phyloP scores from a whole-genome alignment of 129 eudicot species.

The Centella asiatica region DNA sequence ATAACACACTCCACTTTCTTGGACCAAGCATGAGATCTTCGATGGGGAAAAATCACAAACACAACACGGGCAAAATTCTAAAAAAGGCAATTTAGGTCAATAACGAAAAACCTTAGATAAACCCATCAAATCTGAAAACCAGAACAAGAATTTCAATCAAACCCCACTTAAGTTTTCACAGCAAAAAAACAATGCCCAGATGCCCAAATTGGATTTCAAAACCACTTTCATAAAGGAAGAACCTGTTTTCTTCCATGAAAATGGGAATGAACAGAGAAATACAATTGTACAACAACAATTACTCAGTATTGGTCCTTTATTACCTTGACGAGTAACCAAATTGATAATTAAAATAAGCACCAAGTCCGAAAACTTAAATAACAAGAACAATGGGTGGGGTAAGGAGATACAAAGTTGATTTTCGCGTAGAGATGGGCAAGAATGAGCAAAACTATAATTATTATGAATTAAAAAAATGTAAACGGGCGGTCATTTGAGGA shows the following conservation, averaged over 20 bases:
- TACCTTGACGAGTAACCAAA: slow-evolving; percentile 8
- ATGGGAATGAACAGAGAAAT: neutral
- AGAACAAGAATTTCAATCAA: slow-evolving; percentile 8
- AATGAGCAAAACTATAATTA: neutral
- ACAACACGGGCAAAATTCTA: slow-evolving; percentile 1
- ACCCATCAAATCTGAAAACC: slow-evolving; percentile 22
- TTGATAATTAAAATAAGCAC: neutral
- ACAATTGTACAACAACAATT: neutral
- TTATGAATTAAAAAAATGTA: neutral
- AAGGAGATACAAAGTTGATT: neutral
- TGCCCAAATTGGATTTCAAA: slow-evolving; percentile 13
- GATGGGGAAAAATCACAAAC: neutral
- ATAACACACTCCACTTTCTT: slow-evolving; percentile 58
- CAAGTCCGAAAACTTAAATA: neutral
- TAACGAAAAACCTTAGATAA: slow-evolving; percentile 21
- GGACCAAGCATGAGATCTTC: slow-evolving; percentile 41
- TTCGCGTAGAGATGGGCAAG: slow-evolving; percentile 11
- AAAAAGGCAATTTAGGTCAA: slow-evolving; percentile 19
- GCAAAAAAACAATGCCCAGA: slow-evolving; percentile 24
- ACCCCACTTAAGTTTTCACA: slow-evolving; percentile 2
- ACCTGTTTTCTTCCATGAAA: neutral
- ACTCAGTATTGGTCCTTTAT: neutral
- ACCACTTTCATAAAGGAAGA: neutral
- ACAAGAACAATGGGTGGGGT: neutral
- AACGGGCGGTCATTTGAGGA: slow-evolving; percentile 2